These are phyloP conservation scores for Paraconiothyrium brasiliense DNA, from an alignment of 2,329 filamentous ascomycete species.

Conservation along the genomic window DNA sequence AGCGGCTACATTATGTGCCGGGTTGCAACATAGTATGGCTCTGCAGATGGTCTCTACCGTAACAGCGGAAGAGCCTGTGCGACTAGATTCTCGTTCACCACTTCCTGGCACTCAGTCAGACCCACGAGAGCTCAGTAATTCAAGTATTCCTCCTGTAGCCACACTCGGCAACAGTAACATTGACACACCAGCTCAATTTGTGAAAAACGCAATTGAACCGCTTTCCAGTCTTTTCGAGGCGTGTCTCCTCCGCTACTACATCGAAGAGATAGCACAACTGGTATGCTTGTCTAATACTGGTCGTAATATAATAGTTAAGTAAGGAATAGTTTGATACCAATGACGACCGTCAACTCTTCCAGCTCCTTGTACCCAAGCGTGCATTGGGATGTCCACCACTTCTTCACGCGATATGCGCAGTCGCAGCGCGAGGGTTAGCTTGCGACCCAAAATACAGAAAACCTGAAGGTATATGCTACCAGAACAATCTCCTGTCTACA, in stretches of 20 bases:
- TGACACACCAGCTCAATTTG: background rate
- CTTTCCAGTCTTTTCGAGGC: background rate
- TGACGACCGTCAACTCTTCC: slow-evolving; percentile 1
- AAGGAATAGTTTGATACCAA: background rate
- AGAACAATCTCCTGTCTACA: background rate
- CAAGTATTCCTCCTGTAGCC: background rate
- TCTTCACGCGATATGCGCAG: slow-evolving; percentile 10
- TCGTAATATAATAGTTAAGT: background rate
- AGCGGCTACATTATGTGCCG: too few species aligned
- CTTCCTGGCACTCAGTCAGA: background rate
- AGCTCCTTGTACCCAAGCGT: background rate
- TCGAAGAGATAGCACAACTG: slow-evolving; percentile 7
- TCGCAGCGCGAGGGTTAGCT: background rate
- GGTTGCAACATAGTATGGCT: too few species aligned
- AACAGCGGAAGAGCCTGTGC: too few species aligned
- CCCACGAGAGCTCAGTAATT: background rate
- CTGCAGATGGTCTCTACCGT: too few species aligned
- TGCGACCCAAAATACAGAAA: slow-evolving; percentile 1
- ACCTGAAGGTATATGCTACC: slow-evolving; percentile 6
- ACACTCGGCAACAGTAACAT: background rate
- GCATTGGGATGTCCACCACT: slow-evolving; percentile 3
- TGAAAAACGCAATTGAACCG: background rate
- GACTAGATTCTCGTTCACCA: background rate
- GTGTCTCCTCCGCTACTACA: slow-evolving; percentile 8
- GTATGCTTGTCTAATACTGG: background rate